Conservation (phyloP, 192 early-diverging fungal genomes). For the Neocallimastix lanati region DNA sequence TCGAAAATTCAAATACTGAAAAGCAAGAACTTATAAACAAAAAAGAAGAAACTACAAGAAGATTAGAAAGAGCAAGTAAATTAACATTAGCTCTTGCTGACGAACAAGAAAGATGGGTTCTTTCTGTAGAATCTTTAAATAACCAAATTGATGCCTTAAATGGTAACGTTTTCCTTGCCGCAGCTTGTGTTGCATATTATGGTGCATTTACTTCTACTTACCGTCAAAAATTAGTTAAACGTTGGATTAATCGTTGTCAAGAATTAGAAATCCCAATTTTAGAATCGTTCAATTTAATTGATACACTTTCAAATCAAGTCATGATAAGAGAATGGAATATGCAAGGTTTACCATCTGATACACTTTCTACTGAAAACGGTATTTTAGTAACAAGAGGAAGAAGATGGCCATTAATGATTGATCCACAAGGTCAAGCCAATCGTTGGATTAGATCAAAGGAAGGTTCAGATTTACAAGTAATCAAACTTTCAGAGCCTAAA, state of each 20-base stretch:
- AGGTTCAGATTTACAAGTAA: neutral
- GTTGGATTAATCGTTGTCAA: neutral
- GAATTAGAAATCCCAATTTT: conserved; percentile 1
- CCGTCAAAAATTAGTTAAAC: neutral
- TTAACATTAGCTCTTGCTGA: conserved; percentile 34
- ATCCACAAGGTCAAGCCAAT: neutral
- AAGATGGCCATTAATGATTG: neutral
- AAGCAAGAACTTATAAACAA: conserved; percentile 33
- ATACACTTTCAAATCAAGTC: neutral
- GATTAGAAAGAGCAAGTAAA: conserved; percentile 31
- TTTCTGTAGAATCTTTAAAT: conserved; percentile 20
- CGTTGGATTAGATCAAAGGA: neutral
- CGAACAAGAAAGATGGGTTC: conserved; percentile 41
- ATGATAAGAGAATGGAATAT: conserved; percentile 2
- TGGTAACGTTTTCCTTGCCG: conserved; percentile 3
- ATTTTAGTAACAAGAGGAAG: neutral
- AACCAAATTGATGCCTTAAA: conserved; percentile 1
- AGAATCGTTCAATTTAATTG: neutral
- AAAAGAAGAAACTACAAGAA: conserved; percentile 38
- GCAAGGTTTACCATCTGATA: neutral
- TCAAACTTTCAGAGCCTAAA: conserved; percentile 15
- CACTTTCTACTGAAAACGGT: neutral
- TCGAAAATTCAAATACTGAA: conserved; percentile 26
- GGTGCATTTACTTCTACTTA: conserved; percentile 1
- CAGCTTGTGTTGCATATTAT: conserved; percentile 5